Conservation (phyloP, 306 rosid species). For the Comarum palustre region DNA sequence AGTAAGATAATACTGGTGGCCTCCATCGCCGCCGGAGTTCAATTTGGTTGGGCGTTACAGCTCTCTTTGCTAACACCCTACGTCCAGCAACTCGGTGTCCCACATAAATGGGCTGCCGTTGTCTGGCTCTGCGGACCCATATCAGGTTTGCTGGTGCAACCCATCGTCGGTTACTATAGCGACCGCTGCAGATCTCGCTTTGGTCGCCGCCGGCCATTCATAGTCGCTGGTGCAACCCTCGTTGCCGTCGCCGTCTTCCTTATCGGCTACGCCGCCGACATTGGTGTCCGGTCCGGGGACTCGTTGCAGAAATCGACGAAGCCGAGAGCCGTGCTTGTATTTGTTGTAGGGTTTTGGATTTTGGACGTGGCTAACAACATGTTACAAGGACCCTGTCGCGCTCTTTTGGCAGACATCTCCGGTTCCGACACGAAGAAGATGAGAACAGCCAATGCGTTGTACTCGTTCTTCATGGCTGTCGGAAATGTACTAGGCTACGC, state of each 20-base stretch:
- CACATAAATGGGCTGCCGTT: neutral
- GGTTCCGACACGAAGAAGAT: neutral
- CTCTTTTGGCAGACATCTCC: neutral
- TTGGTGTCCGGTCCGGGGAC: neutral
- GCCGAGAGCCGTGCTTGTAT: neutral
- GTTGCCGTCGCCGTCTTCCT: neutral
- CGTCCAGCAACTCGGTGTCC: neutral
- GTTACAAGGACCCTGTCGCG: neutral
- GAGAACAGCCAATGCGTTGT: neutral
- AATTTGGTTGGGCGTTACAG: conserved; percentile 2
- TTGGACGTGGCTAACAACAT: neutral
- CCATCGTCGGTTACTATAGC: neutral
- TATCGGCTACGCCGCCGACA: neutral
- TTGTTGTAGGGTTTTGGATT: neutral
- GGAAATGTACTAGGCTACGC: neutral
- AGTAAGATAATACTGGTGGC: neutral
- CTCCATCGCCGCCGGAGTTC: neutral
- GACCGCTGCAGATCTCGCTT: neutral
- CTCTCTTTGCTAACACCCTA: neutral
- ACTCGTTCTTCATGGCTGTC: conserved; percentile 1
- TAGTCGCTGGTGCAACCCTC: neutral
- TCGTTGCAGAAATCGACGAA: neutral
- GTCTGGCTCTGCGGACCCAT: conserved; percentile 3
- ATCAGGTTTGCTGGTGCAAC: neutral
- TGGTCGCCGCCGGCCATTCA: neutral